Base-by-base conservation (phyloP, 192 early-diverging fungal species). In the Podila epicladia region DNA sequence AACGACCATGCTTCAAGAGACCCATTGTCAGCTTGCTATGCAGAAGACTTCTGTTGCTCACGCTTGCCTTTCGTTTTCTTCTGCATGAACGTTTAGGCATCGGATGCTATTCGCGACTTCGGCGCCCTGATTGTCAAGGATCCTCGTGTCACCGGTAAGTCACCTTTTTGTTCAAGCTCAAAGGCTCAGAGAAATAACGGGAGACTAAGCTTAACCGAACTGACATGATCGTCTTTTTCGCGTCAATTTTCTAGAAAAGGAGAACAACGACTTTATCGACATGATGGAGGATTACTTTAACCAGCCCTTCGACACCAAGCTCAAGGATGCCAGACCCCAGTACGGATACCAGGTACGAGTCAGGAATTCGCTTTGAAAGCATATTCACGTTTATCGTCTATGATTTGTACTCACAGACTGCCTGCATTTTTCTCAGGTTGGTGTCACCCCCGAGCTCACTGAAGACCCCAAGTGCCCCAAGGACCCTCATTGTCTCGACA, bases 251-350 rank as follows among this genome's bases (percentile, higher is more conserved):
- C 15, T 68, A 85, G 83, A 80, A 58, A 73, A 73, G 62, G 77
- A 80, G 53, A 80, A 80, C 71, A 80, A 80, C 63, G 71, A 80
- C 62, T 80, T 80, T 73, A 73, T 80, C 29, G 88, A 93, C 84
- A 83, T 89, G 69, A 82, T 93, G 74, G 92, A 93, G 73, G 91
- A 89, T 70, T 93, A 93, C 79, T 93, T 90, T 74, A 80, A 71
- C 53, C 92, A 93, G 75, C 82, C 85, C 9, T 64, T 67, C 33
- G 90, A 91, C 48, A 83, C 74, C 70, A 92, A 92, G 82, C 71
- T 91, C 62, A 73, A 80, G 62, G 92, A 93, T 84, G 85, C 83
- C 17, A 85, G 90, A 28, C 89, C 91, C 50, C 87, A 92, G n/a
- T 64, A 85, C 51, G 80, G 85, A 24, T 89, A 83, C 70, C 86